phyloP scores from a whole-genome alignment of 2,329 filamentous ascomycete species.

The Cordyceps cateniannulata region DNA sequence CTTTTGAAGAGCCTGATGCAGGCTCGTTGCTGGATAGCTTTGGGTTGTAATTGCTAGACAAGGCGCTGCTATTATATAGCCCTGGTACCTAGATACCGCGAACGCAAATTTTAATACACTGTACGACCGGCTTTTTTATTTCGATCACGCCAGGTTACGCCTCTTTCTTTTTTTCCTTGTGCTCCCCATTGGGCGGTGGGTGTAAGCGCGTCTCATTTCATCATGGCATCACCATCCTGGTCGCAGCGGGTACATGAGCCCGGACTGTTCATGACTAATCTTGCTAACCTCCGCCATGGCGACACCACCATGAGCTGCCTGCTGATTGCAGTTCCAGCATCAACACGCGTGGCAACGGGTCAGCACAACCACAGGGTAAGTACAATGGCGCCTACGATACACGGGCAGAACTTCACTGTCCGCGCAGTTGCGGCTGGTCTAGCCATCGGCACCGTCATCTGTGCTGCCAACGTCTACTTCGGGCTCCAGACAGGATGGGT shows the following conservation, averaged over 20 bases:
- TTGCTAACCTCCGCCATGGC: background rate
- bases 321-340: background rate
- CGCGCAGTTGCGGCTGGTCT: conserved; percentile 76
- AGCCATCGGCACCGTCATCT: conserved; percentile 81
- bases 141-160: no score
- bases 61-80: background rate
- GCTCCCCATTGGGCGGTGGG: no score
- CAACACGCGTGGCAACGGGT: background rate
- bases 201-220: no score
- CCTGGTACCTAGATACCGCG: background rate
- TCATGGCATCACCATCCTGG: no score
- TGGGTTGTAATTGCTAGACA: conserved; percentile 57
- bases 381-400: conserved; percentile 18
- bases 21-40: conserved; percentile 87
- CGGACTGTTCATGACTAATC: conserved; percentile 2
- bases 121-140: background rate
- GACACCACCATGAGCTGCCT: background rate
- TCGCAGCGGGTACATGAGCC: conserved; percentile 3
- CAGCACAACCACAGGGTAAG: background rate
- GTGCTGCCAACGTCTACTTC: conserved; percentile 97
- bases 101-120: background rate
- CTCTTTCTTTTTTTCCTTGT: no score
- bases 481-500: conserved; percentile 77
- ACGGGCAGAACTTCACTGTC: conserved; percentile 70
- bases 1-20: conserved; percentile 89